Percentiles rank a stretch among this genome's conserved stretches.
Conservation (phyloP, 495 filamentous ascomycete species). For the Penicillium soppii region DNA sequence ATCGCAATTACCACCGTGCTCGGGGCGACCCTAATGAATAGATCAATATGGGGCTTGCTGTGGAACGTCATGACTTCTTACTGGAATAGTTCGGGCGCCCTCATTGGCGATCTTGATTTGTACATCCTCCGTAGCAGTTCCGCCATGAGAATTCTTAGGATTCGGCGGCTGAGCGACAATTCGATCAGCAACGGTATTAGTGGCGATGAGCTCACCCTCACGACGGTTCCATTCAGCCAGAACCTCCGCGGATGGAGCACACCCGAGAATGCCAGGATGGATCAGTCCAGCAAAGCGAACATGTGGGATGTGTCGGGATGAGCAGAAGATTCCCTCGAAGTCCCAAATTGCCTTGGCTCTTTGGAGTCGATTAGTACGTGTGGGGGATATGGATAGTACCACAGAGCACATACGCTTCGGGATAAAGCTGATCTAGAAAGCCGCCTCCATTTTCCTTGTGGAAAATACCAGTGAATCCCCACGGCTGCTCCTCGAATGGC, state of each 20-base stretch:
- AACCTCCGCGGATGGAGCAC: slow-evolving; percentile 72
- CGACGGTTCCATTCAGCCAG: slow-evolving; percentile 78
- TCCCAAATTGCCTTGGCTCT: slow-evolving; percentile 98
- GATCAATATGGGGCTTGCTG: no score
- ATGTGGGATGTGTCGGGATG: slow-evolving; percentile 84
- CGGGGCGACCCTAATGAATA: slow-evolving; percentile 42
- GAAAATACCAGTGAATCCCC: slow-evolving; percentile 92
- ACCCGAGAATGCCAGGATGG: slow-evolving; percentile 91
- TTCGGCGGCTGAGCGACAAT: slow-evolving; percentile 81
- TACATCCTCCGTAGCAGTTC: slow-evolving; percentile 58
- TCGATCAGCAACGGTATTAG: slow-evolving; percentile 60
- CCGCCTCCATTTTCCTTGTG: slow-evolving; percentile 82
- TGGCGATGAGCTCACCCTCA: slow-evolving; percentile 73
- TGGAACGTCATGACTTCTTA: slow-evolving; percentile 24
- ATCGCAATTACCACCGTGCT: slow-evolving; percentile 70
- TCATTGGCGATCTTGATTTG: slow-evolving; percentile 78
- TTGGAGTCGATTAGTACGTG: background rate
- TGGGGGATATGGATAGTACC: background rate
- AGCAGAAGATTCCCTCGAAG: slow-evolving; percentile 93
- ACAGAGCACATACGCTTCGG: slow-evolving; percentile 59
- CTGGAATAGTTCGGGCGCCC: slow-evolving; percentile 86
- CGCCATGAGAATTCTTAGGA: slow-evolving; percentile 68
- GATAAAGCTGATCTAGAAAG: slow-evolving; percentile 88
- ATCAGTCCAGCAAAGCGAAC: slow-evolving; percentile 91
- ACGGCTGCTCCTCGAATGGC: slow-evolving; percentile 80